A percentile compares a stretch with the other conserved stretches of the same genome.
These are phyloP conservation scores for Pittosporum tobira DNA, from an alignment of 129 eudicot genomes.

Conservation along the genomic window DNA sequence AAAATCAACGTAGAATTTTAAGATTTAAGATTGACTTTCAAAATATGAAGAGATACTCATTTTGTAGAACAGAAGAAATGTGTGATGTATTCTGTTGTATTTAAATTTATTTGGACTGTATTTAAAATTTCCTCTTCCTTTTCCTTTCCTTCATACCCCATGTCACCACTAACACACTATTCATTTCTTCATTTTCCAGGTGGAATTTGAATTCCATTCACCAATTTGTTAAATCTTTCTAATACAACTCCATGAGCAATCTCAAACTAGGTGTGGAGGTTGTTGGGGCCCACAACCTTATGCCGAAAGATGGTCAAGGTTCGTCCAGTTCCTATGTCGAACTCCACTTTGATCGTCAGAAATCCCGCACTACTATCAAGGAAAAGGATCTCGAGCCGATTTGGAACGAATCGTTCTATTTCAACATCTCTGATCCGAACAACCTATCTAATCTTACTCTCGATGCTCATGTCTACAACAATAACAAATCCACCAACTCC, in stretches of 20 bases:
- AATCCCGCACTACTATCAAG: constrained; percentile 56
- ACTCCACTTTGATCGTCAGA: constrained; percentile 75
- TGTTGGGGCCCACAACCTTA: constrained; percentile 61
- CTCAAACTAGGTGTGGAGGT: constrained; percentile 89
- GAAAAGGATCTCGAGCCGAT: constrained; percentile 81
- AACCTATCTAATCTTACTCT: constrained; percentile 49
- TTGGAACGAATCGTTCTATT: constrained; percentile 85
- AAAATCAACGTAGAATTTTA: no score
- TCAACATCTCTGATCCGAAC: constrained; percentile 65
- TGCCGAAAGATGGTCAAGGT: constrained; percentile 83
- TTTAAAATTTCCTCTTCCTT: background rate
- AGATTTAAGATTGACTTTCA: no score
- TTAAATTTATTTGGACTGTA: background rate
- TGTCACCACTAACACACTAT: background rate
- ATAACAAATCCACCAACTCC: constrained; percentile 25
- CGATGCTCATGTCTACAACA: constrained; percentile 59
- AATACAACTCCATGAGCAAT: constrained; percentile 37
- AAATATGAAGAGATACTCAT: no score
- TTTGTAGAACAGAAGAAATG: no score
- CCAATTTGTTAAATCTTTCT: background rate
- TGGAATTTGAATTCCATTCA: background rate
- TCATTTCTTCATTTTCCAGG: background rate
- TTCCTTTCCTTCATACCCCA: no score
- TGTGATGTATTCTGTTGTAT: no score
- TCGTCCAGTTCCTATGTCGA: constrained; percentile 70